Evolutionary conservation across 2,329 filamentous ascomycete species (phyloP), one percentile per base, ranked within the genome.

Genomic region (Pleoardoris graminearum): DNA sequence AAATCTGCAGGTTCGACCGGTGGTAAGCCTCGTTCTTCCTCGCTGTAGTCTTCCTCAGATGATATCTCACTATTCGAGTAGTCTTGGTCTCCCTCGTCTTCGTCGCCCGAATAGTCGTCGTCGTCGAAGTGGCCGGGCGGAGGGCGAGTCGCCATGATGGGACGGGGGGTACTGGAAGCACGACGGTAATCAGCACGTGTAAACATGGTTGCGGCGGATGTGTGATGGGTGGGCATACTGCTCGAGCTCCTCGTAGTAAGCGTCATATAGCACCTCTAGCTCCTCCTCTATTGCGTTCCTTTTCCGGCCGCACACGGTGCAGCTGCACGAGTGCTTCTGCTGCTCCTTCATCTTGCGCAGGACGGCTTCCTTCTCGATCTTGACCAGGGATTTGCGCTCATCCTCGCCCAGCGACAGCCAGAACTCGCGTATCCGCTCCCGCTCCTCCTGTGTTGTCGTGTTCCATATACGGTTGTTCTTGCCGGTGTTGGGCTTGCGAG

Each of bases 301-400:
- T 78, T 99, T 99, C 61, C 94, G 85, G 48, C 94, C 94, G 74
- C 94, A 99, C 35, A 99, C 93, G 4, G 91, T 95, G 75, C 94
- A 99, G 73, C 92, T 97, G 79, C 94, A 99, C 2, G 93, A 97
- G 73, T 97, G 92, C 76, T 97, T 97, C 75, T 99, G 94, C 75
- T 99, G 94, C 75, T 99, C 94, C 80, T 99, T 99, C 94, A 99
- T 99, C 80, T 99, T 99, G 70, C 90, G 91, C 51, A 99, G 78
- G 0, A 99, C 94, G 7, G 94, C 93, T 75, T 99, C 93, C 77
- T 99, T 99, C 76, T 99, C 94, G 25, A 99, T 93, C 76, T 97
- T 97, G 69, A 99, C 91, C 41, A 99, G 80, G 14, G 90, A 94
- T 72, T 96, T 94, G 64, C 94, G 89, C 72, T 97, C 92, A 32